Evolutionary conservation across 805 yeast genomes (phyloP).

Genomic region (Kodamaea leandrae): DNA sequence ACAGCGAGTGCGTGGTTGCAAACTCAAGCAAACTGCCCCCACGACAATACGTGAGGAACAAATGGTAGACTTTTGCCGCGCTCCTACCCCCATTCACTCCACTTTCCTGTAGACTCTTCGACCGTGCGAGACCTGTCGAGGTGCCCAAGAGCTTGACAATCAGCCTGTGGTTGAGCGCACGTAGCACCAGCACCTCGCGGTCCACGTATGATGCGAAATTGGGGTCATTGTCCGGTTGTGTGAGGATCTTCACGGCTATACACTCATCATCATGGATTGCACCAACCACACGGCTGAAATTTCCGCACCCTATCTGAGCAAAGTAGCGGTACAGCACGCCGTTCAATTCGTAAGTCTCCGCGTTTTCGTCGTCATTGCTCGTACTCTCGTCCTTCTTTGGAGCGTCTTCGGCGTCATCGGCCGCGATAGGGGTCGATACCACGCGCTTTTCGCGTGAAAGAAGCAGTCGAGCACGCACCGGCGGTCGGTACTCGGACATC

Average conservation of each 20-base stretch:
- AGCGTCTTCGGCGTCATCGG: conserved; percentile 1
- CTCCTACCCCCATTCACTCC: conserved; percentile 21
- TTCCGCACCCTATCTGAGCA: conserved; percentile 59
- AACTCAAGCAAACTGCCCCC: conserved; percentile 87
- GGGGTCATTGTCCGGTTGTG: conserved; percentile 32
- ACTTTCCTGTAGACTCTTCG: conserved; percentile 8
- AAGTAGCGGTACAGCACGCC: conserved; percentile 15
- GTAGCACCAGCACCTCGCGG: conserved; percentile 70
- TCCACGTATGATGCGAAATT: conserved; percentile 38
- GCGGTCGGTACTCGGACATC: conserved; percentile 38
- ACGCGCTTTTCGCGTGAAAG: conserved; percentile 18
- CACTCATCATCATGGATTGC: conserved; percentile 28
- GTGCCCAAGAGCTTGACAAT: conserved; percentile 47
- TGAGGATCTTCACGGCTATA: conserved; percentile 71
- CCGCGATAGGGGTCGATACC: conserved; percentile 16
- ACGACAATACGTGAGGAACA: conserved; percentile 60
- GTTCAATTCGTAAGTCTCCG: conserved; percentile 2
- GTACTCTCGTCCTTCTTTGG: background rate
- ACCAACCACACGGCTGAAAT: conserved; percentile 62
- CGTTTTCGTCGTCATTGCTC: background rate
- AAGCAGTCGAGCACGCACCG: conserved; percentile 18
- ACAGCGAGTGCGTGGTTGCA: conserved; percentile 17
- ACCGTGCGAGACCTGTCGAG: conserved; percentile 1
- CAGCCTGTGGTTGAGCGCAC: conserved; percentile 60
- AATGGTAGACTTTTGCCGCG: conserved; percentile 17